A percentile compares a stretch with the other conserved stretches of the same genome.
These are phyloP conservation scores for Monilinia laxa DNA, from an alignment of 2,329 filamentous ascomycete species.

Conservation along the genomic window DNA sequence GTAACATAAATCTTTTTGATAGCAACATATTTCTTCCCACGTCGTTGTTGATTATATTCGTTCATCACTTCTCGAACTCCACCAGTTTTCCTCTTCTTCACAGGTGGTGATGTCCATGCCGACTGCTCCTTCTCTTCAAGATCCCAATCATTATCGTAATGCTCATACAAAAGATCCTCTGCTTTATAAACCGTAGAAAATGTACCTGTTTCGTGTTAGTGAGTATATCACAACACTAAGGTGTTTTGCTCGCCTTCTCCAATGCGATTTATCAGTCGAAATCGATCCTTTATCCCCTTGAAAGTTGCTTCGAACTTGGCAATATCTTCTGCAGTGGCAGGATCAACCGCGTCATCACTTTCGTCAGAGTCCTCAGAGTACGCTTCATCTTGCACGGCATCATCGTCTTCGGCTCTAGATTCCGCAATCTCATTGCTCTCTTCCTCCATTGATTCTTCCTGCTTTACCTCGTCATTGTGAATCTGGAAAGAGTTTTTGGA, in stretches of 20 bases:
- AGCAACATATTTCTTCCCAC: conserved; percentile 76
- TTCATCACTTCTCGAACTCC: conserved; percentile 35
- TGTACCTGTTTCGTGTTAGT: conserved; percentile 61
- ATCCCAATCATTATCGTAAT: conserved; percentile 87
- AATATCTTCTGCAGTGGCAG: conserved; percentile 80
- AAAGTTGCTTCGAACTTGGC: conserved; percentile 78
- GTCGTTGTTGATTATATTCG: conserved; percentile 43
- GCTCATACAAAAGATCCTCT: conserved; percentile 83
- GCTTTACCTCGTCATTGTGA: conserved; percentile 42
- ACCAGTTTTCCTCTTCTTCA: conserved; percentile 53
- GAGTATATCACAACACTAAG: conserved; percentile 1
- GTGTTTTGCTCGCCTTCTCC: conserved; percentile 70
- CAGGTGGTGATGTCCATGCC: conserved; percentile 69
- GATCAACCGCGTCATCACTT: conserved; percentile 61
- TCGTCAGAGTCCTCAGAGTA: conserved; percentile 54
- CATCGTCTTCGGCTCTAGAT: conserved; percentile 30
- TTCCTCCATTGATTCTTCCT: conserved; percentile 40
- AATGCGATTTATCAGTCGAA: conserved; percentile 91
- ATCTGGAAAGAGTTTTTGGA: conserved; percentile 42
- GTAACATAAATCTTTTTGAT: conserved; percentile 99
- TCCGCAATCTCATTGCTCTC: conserved; percentile 42
- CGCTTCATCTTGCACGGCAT: conserved; percentile 42
- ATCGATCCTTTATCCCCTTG: conserved; percentile 77
- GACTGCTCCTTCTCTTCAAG: conserved; percentile 61
- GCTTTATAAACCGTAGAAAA: conserved; percentile 99